Evolutionary conservation across 1,139 yeast species (phyloP).

Genomic region (Scheffersomyces parashehatae): DNA sequence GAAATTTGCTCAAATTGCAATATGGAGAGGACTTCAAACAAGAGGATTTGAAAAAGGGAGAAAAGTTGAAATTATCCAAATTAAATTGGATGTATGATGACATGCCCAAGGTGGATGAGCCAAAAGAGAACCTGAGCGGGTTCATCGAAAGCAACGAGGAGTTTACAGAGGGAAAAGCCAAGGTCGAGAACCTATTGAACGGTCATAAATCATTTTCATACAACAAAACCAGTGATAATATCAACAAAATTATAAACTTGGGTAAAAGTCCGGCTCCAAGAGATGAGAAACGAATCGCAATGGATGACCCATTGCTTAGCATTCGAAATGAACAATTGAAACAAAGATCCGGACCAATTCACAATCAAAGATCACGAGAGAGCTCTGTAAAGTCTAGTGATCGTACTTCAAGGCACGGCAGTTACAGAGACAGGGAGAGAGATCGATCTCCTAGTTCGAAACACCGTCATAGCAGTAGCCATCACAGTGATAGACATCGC

Average conservation of each 20-base stretch:
- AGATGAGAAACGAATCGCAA: conserved; percentile 19
- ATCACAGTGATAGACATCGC: conserved; percentile 1
- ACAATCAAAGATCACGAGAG: conserved; percentile 14
- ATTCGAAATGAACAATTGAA: conserved; percentile 44
- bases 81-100: conserved; percentile 89
- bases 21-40: conserved; percentile 34
- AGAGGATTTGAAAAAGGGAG: conserved; percentile 31
- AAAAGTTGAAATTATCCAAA: conserved; percentile 49
- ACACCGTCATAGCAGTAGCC: neutral
- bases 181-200: conserved; percentile 34
- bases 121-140: conserved; percentile 26
- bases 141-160: conserved; percentile 36
- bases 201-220: conserved; percentile 17
- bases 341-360: conserved; percentile 13
- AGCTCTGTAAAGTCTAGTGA: conserved; percentile 3
- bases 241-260: conserved; percentile 17
- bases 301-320: conserved; percentile 58
- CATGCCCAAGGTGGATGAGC: conserved; percentile 15
- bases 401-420: conserved; percentile 1
- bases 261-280: conserved; percentile 13
- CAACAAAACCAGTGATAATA: conserved; percentile 11
- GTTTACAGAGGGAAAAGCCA: conserved; percentile 34
- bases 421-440: conserved; percentile 7
- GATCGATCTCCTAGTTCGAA: neutral
- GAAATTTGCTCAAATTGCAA: conserved; percentile 57